Evolutionary conservation across 2,329 filamentous ascomycete species (phyloP).

Genomic region (Talaromyces sp.): DNA sequence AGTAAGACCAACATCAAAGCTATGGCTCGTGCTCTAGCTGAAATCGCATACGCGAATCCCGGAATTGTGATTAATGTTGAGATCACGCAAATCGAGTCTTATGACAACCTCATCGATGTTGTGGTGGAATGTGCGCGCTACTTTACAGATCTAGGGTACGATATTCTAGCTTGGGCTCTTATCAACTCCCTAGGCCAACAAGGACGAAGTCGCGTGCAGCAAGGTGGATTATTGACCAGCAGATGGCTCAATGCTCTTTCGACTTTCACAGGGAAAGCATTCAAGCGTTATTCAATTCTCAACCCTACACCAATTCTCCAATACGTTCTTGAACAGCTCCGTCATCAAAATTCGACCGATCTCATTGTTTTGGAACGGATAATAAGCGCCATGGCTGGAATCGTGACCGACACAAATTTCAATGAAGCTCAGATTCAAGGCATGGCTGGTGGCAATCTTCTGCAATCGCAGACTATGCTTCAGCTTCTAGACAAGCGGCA

Average conservation of each 20-base stretch:
- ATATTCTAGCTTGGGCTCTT: constrained; percentile 88
- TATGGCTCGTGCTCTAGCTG: constrained; percentile 85
- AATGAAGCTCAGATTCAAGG: constrained; percentile 83
- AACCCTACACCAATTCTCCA: constrained; percentile 80
- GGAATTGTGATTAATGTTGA: constrained; percentile 88
- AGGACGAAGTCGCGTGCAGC: constrained; percentile 58
- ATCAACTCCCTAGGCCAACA: constrained; percentile 66
- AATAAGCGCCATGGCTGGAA: constrained; percentile 88
- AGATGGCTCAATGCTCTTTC: constrained; percentile 88
- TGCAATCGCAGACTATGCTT: constrained; percentile 76
- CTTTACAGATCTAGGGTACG: constrained; percentile 88
- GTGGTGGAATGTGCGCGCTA: constrained; percentile 94
- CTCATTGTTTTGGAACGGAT: constrained; percentile 88
- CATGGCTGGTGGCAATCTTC: constrained; percentile 78
- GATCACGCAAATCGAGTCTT: constrained; percentile 85
- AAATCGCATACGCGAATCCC: constrained; percentile 86
- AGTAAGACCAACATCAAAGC: constrained; percentile 80
- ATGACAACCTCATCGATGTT: constrained; percentile 90
- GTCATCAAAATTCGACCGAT: constrained; percentile 79
- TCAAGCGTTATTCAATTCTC: constrained; percentile 79
- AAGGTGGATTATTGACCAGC: constrained; percentile 72
- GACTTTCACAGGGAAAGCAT: constrained; percentile 86
- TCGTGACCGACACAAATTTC: constrained; percentile 80
- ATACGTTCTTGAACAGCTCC: constrained; percentile 83
- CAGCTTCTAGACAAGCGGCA: constrained; percentile 79